Conservation (phyloP, 306 rosid genomes). For the Acacia acuminata region DNA sequence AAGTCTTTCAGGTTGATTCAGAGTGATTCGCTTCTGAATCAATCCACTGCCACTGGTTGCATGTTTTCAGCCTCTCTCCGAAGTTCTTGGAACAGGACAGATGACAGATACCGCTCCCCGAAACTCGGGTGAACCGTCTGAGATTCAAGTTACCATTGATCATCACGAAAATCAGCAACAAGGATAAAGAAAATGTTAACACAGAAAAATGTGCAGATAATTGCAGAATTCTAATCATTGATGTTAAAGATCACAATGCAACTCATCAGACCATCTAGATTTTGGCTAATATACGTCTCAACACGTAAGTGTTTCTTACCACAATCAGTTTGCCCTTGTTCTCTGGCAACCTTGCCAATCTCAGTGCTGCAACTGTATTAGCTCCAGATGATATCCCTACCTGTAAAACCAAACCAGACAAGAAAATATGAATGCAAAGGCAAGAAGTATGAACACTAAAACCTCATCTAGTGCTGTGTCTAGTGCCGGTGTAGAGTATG, state of each 20-base stretch:
- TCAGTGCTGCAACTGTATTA: conserved; percentile 86
- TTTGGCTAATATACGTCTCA: neutral
- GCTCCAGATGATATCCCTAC: conserved; percentile 98
- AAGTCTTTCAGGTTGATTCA: neutral
- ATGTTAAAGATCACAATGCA: neutral
- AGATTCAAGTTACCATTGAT: conserved; percentile 35
- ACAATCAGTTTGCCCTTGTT: conserved; percentile 96
- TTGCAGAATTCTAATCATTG: conserved; percentile 6
- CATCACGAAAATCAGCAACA: conserved; percentile 15
- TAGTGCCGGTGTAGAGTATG: neutral
- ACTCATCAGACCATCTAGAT: neutral
- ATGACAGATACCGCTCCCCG: conserved; percentile 93
- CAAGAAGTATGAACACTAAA: neutral
- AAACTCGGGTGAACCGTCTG: conserved; percentile 97
- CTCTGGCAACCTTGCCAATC: conserved; percentile 79
- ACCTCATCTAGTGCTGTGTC: neutral
- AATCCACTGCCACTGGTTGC: conserved; percentile 95
- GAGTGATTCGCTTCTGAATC: conserved; percentile 2
- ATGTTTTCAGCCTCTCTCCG: conserved; percentile 88
- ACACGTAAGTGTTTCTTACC: conserved; percentile 45
- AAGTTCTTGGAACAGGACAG: conserved; percentile 82
- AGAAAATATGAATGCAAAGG: neutral
- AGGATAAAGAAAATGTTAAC: neutral
- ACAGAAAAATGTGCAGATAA: neutral
- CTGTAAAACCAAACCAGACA: conserved; percentile 42